Percentiles rank a stretch among this genome's conserved stretches.
phyloP scores from a whole-genome alignment of 179 eudicot genomes.

The Camellia oleifera region DNA sequence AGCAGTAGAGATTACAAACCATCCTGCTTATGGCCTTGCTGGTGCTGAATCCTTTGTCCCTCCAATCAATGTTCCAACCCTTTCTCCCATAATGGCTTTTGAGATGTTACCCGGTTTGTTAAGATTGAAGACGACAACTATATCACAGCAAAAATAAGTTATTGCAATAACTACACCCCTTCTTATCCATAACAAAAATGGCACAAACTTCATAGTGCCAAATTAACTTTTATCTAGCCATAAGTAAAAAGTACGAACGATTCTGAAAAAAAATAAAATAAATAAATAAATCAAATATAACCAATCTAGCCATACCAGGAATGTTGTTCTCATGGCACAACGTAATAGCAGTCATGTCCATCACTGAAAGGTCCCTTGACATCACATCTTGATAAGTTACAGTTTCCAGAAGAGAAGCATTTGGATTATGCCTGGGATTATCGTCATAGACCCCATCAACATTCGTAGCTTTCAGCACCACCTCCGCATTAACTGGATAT shows the following conservation, averaged over 20 bases:
- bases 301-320: slow-evolving; percentile 51
- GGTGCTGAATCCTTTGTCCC: slow-evolving; percentile 38
- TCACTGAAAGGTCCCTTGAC: slow-evolving; percentile 83
- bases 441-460: slow-evolving; percentile 88
- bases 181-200: background rate
- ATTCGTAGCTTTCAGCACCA: slow-evolving; percentile 87
- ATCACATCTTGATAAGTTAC: slow-evolving; percentile 88
- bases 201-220: background rate
- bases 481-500: slow-evolving; percentile 91
- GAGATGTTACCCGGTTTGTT: slow-evolving; percentile 80
- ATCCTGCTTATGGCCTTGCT: slow-evolving; percentile 17
- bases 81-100: slow-evolving; percentile 85
- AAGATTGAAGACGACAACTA: slow-evolving; percentile 93
- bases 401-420: slow-evolving; percentile 75
- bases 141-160: slow-evolving; percentile 2
- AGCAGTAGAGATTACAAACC: background rate
- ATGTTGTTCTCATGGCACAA: slow-evolving; percentile 96
- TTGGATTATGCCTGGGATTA: slow-evolving; percentile 70
- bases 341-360: slow-evolving; percentile 98
- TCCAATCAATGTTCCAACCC: slow-evolving; percentile 89
- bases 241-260: background rate
- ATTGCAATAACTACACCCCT: background rate
- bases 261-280: too few relatives aligned
- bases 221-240: background rate
- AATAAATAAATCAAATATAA: background rate